These are phyloP conservation scores for Lichtheimia hyalospora DNA, from an alignment of 371 early-diverging fungal genomes.

Conservation along the genomic window DNA sequence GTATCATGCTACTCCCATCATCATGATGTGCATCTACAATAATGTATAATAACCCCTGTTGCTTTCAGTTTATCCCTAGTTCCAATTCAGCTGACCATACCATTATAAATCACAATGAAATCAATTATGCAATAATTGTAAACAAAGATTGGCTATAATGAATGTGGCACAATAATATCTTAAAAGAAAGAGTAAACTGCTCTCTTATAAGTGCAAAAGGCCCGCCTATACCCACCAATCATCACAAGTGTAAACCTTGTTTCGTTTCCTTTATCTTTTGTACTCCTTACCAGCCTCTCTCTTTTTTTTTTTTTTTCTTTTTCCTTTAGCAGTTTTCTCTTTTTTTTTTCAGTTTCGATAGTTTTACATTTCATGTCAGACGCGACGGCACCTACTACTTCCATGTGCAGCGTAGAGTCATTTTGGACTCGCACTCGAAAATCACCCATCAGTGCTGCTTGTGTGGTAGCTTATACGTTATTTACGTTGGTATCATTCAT, in stretches of 20 bases:
- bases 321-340: not conserved
- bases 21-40: too few relatives aligned
- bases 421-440: slow-evolving; percentile 45
- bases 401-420: slow-evolving; percentile 1
- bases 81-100: too few relatives aligned
- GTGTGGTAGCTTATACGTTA: slow-evolving; percentile 57
- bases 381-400: too few relatives aligned
- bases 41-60: too few relatives aligned
- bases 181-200: too few relatives aligned
- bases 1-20: too few relatives aligned
- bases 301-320: not conserved
- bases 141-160: too few relatives aligned
- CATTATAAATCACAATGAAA: too few relatives aligned
- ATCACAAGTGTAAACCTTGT: not conserved
- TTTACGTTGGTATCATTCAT: slow-evolving; percentile 46
- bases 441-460: slow-evolving; percentile 49
- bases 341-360: slow-evolving; percentile 1
- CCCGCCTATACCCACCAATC: not conserved
- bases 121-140: too few relatives aligned
- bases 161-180: too few relatives aligned
- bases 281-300: not conserved
- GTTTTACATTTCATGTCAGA: not conserved
- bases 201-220: too few relatives aligned
- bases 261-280: not conserved
- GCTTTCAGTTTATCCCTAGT: too few relatives aligned